phyloP scores from a whole-genome alignment of 345 rosid genomes.

The Erucastrum elatum region DNA sequence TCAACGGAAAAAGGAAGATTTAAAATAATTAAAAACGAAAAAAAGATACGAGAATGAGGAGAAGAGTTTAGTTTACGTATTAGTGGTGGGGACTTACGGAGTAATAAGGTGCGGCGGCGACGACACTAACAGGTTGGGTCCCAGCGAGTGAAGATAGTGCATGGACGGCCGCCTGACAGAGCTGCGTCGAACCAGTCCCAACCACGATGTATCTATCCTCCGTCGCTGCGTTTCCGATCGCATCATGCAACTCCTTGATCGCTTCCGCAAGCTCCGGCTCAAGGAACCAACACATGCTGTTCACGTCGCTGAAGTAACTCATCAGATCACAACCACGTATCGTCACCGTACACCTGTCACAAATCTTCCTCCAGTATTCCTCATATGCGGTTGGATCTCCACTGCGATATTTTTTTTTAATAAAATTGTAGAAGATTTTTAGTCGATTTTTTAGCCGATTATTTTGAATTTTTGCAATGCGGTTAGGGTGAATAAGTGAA shows the following conservation, averaged over 20 bases:
- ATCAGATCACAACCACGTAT: conserved; percentile 64
- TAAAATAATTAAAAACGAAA: background rate
- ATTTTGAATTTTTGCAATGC: conserved; percentile 34
- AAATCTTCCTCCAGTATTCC: conserved; percentile 63
- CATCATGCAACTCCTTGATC: conserved; percentile 59
- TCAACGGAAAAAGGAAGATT: conserved; percentile 16
- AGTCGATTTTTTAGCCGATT: conserved; percentile 1
- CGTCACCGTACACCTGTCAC: conserved; percentile 64
- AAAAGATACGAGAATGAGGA: conserved; percentile 18
- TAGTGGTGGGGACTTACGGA: conserved; percentile 56
- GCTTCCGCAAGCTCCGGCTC: conserved; percentile 61
- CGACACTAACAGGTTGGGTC: conserved; percentile 63
- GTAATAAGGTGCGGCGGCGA: conserved; percentile 87
- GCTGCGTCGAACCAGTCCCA: conserved; percentile 90
- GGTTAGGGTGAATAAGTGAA: background rate
- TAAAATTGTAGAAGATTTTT: background rate
- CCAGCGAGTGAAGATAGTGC: conserved; percentile 58
- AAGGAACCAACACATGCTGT: conserved; percentile 74
- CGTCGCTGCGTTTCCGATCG: conserved; percentile 61
- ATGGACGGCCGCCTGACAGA: conserved; percentile 67
- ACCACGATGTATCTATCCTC: conserved; percentile 60
- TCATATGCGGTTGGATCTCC: conserved; percentile 90
- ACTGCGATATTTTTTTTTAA: conserved; percentile 42
- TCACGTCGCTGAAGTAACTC: conserved; percentile 76
- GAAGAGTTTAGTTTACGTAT: background rate